Evolutionary conservation across 2,329 filamentous ascomycete species (phyloP).

Genomic region (Ophiosphaerella korrae): DNA sequence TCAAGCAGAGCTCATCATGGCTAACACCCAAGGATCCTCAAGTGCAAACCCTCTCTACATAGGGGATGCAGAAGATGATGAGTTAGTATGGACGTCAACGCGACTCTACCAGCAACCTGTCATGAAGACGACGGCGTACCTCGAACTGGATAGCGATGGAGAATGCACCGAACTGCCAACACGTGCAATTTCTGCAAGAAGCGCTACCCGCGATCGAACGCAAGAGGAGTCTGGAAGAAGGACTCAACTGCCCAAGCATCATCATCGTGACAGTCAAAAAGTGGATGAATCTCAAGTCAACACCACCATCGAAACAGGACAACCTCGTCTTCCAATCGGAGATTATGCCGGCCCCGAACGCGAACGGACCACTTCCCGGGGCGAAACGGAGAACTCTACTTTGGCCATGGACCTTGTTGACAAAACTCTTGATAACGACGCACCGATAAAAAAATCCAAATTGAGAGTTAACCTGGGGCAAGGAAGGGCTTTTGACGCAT

Average conservation of each 20-base stretch:
- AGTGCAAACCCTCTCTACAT: neutral
- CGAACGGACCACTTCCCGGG: constrained; percentile 14
- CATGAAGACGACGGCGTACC: neutral
- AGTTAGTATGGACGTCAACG: neutral
- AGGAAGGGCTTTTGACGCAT: too few species aligned
- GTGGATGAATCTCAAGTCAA: too few species aligned
- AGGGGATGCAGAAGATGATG: neutral
- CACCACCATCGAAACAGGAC: neutral
- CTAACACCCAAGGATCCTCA: neutral
- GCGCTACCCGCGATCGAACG: neutral
- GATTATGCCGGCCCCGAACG: constrained; percentile 7
- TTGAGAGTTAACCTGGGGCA: too few species aligned
- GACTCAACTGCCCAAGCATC: too few species aligned
- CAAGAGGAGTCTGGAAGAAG: neutral
- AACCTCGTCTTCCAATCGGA: constrained; percentile 6
- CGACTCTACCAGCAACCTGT: too few species aligned
- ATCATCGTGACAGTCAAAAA: too few species aligned
- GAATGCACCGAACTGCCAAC: neutral
- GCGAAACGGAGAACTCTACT: constrained; percentile 2
- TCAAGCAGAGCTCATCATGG: neutral
- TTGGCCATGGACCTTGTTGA: neutral
- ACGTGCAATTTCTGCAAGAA: too few species aligned
- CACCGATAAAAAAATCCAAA: too few species aligned
- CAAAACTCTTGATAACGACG: too few species aligned
- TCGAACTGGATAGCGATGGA: neutral